Evolutionary conservation across 768 basidiomycete genomes (phyloP).

Genomic region (Mycena galopus): DNA sequence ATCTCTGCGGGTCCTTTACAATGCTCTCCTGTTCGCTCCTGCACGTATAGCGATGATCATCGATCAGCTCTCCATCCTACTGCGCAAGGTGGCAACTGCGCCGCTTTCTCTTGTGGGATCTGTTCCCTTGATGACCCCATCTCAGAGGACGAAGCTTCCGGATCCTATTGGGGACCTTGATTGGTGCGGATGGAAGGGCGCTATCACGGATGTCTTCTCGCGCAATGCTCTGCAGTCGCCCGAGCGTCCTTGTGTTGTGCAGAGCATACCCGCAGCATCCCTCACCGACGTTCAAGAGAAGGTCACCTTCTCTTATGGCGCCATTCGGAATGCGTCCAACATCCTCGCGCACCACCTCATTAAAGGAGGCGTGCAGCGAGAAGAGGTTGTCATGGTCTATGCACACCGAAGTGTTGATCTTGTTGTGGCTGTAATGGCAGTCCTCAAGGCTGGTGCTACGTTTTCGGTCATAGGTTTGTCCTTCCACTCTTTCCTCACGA

Average conservation of each 20-base stretch:
- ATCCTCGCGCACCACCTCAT: constrained; percentile 92
- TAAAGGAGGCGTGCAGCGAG: constrained; percentile 86
- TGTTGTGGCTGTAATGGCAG: constrained; percentile 96
- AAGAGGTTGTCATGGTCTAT: constrained; percentile 98
- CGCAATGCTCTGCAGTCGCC: constrained; percentile 85
- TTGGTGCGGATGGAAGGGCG: constrained; percentile 98
- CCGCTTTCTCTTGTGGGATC: constrained; percentile 81
- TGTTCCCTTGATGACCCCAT: constrained; percentile 81
- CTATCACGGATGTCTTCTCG: constrained; percentile 96
- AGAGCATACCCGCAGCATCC: constrained; percentile 67
- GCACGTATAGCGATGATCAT: constrained; percentile 82
- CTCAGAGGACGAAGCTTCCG: constrained; percentile 80
- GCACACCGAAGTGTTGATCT: constrained; percentile 97
- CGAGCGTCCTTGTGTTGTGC: constrained; percentile 90
- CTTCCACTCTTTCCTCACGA: not conserved
- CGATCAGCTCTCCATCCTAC: constrained; percentile 86
- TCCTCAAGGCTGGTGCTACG: constrained; percentile 94
- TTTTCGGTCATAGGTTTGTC: constrained; percentile 95
- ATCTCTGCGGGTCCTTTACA: constrained; percentile 89
- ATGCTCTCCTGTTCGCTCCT: constrained; percentile 92
- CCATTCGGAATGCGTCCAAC: constrained; percentile 89
- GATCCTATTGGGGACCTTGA: constrained; percentile 89
- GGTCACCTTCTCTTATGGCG: constrained; percentile 79
- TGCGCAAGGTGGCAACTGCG: constrained; percentile 77
- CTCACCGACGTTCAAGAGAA: constrained; percentile 62